Conservation (phyloP, 73 alveolate genomes). For the Paramecium caudatum region DNA sequence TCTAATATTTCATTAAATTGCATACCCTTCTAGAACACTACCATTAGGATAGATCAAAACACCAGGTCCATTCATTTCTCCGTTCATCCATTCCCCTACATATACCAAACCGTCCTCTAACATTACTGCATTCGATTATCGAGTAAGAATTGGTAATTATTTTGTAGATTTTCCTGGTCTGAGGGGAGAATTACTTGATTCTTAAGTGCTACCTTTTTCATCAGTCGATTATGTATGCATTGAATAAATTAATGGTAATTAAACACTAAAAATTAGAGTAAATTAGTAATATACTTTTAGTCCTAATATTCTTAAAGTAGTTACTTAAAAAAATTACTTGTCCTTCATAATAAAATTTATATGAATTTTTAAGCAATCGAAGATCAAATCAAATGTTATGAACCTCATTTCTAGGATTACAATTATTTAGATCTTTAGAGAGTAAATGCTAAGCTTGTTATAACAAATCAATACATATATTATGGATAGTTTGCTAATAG, state of each 20-base stretch:
- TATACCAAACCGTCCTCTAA: slow-evolving; percentile 42
- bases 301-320: no score
- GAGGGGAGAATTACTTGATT: no score
- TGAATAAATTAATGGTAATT: no score
- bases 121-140: neutral
- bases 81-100: neutral
- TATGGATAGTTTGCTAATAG: slow-evolving; percentile 64
- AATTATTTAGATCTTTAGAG: neutral
- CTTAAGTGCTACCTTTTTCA: no score
- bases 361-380: slow-evolving; percentile 6
- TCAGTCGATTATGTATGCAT: no score
- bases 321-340: no score
- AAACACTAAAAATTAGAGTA: no score
- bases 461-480: slow-evolving; percentile 3
- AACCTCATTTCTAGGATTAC: slow-evolving; percentile 4
- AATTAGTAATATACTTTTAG: no score
- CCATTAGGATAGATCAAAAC: slow-evolving; percentile 27
- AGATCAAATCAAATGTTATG: slow-evolving; percentile 1
- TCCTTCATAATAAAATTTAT: neutral
- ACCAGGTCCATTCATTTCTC: neutral
- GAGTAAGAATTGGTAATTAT: no score
- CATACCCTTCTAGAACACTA: neutral
- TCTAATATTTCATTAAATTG: neutral
- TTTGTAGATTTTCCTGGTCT: no score
- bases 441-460: slow-evolving; percentile 20